Percentiles rank a stretch among this genome's conserved stretches.
phyloP scores from a whole-genome alignment of 495 filamentous ascomycete species.

The Daldinia grandis region DNA sequence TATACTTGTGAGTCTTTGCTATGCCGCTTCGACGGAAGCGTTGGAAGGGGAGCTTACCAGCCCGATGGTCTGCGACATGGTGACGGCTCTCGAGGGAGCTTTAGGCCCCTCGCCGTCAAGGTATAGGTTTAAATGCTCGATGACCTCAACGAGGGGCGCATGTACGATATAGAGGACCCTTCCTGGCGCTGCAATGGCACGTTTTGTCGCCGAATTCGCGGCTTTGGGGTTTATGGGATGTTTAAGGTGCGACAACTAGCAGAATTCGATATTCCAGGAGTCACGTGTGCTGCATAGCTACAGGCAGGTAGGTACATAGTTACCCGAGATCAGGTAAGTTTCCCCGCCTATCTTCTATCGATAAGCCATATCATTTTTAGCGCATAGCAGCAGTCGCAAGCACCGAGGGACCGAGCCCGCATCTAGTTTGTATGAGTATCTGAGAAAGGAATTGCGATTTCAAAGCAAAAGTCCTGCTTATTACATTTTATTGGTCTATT shows the following conservation, averaged over 20 bases:
- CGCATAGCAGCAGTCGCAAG: conserved; percentile 2
- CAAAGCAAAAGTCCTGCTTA: conserved; percentile 48
- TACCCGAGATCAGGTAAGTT: conserved; percentile 1
- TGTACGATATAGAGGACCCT: neutral
- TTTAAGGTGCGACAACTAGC: conserved; percentile 5
- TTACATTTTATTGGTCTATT: conserved; percentile 27
- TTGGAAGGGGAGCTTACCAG: conserved; percentile 57
- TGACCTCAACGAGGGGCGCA: neutral
- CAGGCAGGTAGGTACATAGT: no score
- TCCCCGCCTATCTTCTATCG: conserved; percentile 33
- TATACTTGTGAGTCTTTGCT: conserved; percentile 11
- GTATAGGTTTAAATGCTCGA: neutral
- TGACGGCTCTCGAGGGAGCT: conserved; percentile 45
- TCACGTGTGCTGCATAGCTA: no score
- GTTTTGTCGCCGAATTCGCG: conserved; percentile 25
- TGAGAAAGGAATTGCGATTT: conserved; percentile 44
- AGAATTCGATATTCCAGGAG: conserved; percentile 30
- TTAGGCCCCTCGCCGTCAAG: conserved; percentile 34
- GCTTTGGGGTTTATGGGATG: conserved; percentile 6
- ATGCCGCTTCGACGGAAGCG: neutral
- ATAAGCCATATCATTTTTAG: conserved; percentile 13
- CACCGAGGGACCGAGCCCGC: conserved; percentile 16
- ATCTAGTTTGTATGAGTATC: neutral
- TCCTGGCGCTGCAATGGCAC: conserved; percentile 17
- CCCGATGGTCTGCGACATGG: conserved; percentile 75